Conservation (phyloP, 176 grass and related monocot genomes). For the Calamus simplicifolius region DNA sequence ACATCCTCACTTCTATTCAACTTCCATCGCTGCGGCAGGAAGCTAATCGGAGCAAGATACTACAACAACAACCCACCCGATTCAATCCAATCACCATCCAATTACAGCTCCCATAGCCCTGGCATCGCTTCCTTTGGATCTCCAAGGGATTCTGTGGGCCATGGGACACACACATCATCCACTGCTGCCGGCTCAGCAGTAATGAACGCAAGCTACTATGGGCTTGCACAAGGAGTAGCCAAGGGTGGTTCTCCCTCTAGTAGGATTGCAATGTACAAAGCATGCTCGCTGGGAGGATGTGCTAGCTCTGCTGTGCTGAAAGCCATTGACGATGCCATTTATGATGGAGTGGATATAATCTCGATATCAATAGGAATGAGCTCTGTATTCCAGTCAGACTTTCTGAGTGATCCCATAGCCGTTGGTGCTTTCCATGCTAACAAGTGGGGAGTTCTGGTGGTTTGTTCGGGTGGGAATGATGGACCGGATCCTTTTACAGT, state of each 20-base stretch:
- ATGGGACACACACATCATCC: constrained; percentile 84
- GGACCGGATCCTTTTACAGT: constrained; percentile 76
- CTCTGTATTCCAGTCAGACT: constrained; percentile 73
- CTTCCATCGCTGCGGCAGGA: constrained; percentile 30
- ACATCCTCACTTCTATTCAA: too few species aligned
- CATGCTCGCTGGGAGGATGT: constrained; percentile 83
- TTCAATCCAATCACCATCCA: constrained; percentile 24
- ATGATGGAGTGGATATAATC: constrained; percentile 78
- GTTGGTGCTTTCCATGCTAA: constrained; percentile 84
- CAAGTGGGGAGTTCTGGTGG: constrained; percentile 69
- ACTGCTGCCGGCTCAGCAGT: constrained; percentile 64
- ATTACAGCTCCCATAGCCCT: constrained; percentile 8
- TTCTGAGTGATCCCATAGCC: constrained; percentile 74
- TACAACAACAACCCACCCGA: constrained; percentile 41
- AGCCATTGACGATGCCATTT: constrained; percentile 85
- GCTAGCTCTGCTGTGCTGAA: constrained; percentile 64
- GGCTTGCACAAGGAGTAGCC: constrained; percentile 55
- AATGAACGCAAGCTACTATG: constrained; percentile 55
- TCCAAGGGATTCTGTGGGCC: constrained; percentile 62
- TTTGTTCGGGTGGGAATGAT: constrained; percentile 92
- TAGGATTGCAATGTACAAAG: constrained; percentile 74
- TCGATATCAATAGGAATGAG: constrained; percentile 91
- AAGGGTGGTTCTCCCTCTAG: constrained; percentile 66
- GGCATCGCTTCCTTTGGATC: constrained; percentile 21
- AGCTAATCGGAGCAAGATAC: constrained; percentile 87